Base-by-base conservation (phyloP, 1,284 basidiomycete species). In the Garcileccinum viscosum region DNA sequence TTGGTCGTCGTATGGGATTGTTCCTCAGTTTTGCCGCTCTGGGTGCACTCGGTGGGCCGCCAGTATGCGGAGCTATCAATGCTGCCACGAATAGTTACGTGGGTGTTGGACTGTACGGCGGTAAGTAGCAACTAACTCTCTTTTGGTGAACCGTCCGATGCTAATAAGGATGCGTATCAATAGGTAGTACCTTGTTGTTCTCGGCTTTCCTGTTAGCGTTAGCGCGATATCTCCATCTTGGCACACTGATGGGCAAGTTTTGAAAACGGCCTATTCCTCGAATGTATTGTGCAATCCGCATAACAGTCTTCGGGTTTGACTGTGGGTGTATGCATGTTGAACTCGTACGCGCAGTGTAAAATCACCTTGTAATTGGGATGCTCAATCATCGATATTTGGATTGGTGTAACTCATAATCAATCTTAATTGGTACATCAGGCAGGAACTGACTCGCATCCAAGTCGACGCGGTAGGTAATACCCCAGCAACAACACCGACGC, bases 391-490 rank as follows among this genome's bases (percentile, higher is more conserved):
- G n/a, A n/a, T n/a, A n/a, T n/a, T n/a, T n/a, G n/a, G n/a, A n/a
- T n/a, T n/a, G n/a, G n/a, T n/a, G n/a, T n/a, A n/a, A n/a, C n/a
- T n/a, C n/a, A n/a, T n/a, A n/a, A n/a, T n/a, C n/a, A n/a, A n/a
- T n/a, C n/a, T n/a, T n/a, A n/a, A n/a, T n/a, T n/a, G 2, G 64
- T 33, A 59, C 11, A 53, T 24, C 15, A 40, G 8, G n/a, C 42
- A 44, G 22, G 22, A 44, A 87, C 92, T 76, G 73, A 91, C 90
- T 86, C 24, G 92, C 88, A 62, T 93, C 92, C 89, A 98, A 96
- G 82, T 99, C 87, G 87, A 72, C 97, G 88, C 75, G 96, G 84
- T 64, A 97, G 72, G 81, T 98, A 98, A 72, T 92, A 85, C 1
- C 84, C 84, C 24, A 93, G 82, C 12, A 89, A 83, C 12, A 86